Percentiles rank a stretch among this genome's conserved stretches.
phyloP scores from a whole-genome alignment of 148 eudicot species.

The Simmondsia chinensis region DNA sequence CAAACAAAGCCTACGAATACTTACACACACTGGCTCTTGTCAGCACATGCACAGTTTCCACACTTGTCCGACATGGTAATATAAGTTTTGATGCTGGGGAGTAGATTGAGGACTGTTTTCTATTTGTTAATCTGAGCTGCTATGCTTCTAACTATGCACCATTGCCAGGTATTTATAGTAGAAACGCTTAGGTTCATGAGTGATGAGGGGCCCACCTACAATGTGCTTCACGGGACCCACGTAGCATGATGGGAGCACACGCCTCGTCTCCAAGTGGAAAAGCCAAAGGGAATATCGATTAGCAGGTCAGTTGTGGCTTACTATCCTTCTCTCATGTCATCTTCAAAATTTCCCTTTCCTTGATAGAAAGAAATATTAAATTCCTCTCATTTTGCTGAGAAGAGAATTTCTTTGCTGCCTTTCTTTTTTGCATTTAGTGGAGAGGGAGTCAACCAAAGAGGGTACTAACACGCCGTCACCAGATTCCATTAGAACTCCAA shows the following conservation, averaged over 20 bases:
- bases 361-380: too few species aligned
- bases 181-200: neutral
- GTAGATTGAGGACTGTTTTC: constrained; percentile 1
- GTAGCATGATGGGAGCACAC: constrained; percentile 12
- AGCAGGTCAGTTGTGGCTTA: constrained; percentile 5
- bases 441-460: too few species aligned
- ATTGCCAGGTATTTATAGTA: constrained; percentile 22
- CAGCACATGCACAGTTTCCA: constrained; percentile 29
- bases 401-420: too few species aligned
- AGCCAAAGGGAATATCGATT: constrained; percentile 19
- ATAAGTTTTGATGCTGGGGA: neutral
- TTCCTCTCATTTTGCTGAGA: too few species aligned
- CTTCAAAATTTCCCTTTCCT: too few species aligned
- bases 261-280: constrained; percentile 7
- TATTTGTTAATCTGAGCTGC: neutral
- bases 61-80: constrained; percentile 30
- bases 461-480: too few species aligned
- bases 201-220: neutral
- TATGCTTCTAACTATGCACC: neutral
- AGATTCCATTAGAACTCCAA: too few species aligned
- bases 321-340: constrained; percentile 27
- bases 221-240: neutral
- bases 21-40: constrained; percentile 31
- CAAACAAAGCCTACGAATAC: too few species aligned
- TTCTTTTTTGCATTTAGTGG: too few species aligned